Conservation (phyloP, 345 rosid species). For the Barbarea vulgaris region DNA sequence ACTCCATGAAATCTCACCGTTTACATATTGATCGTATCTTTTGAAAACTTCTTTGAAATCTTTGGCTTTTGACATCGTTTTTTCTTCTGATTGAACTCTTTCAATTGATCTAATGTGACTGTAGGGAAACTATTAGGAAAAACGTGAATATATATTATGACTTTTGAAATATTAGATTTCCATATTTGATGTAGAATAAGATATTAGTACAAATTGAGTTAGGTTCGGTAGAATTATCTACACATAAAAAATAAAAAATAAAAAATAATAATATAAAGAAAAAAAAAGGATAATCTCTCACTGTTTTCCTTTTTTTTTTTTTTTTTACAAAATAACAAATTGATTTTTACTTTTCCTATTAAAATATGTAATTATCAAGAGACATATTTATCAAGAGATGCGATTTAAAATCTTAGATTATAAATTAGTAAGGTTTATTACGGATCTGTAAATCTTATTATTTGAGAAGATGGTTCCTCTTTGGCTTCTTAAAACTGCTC, state of each 20-base stretch:
- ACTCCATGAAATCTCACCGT: neutral
- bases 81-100: neutral
- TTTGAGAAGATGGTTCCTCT: conserved; percentile 23
- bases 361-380: neutral
- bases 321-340: neutral
- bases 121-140: neutral
- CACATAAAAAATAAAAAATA: neutral
- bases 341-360: neutral
- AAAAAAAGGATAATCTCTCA: neutral
- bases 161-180: neutral
- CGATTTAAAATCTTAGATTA: neutral
- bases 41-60: conserved; percentile 12
- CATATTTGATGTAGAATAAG: neutral
- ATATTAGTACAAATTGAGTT: neutral
- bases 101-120: neutral
- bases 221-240: neutral
- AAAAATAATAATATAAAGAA: too few species aligned
- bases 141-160: neutral
- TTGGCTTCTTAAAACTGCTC: conserved; percentile 39
- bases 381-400: too few species aligned
- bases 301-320: neutral
- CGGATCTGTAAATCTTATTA: neutral
- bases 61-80: neutral
- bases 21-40: neutral
- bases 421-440: neutral